These are phyloP conservation scores for Sherardia arvensis DNA, from an alignment of 257 asterid genomes.

Conservation along the genomic window DNA sequence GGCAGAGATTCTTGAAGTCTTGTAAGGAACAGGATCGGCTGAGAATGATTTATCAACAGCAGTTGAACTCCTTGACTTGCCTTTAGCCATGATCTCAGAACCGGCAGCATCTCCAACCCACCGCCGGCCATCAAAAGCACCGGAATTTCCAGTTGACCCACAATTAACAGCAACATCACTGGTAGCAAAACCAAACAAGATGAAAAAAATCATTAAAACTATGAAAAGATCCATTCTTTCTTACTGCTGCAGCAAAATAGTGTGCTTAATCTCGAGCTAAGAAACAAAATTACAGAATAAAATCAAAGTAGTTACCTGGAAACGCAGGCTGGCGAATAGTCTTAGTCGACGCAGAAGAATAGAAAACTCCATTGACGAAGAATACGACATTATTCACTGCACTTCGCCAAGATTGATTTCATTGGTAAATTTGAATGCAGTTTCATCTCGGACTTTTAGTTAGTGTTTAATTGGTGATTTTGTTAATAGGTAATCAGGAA, in stretches of 20 bases:
- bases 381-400: background rate
- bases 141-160: constrained; percentile 3
- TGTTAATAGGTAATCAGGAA: no score
- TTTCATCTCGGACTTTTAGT: no score
- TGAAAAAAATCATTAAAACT: no score
- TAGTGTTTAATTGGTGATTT: no score
- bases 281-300: background rate
- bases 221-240: background rate
- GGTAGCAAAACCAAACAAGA: background rate
- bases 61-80: constrained; percentile 1
- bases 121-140: constrained; percentile 4
- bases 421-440: no score
- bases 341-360: background rate
- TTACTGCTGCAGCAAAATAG: background rate
- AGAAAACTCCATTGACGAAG: background rate
- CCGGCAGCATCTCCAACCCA: constrained; percentile 12
- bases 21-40: constrained; percentile 12
- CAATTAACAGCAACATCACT: constrained; percentile 3
- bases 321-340: background rate
- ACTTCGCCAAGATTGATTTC: no score
- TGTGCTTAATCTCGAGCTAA: background rate
- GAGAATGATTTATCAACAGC: background rate
- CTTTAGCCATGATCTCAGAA: background rate
- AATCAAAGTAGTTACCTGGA: background rate
- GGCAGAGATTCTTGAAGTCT: constrained; percentile 5